Evolutionary conservation across 768 basidiomycete species (phyloP).

Genomic region (Xerocomellus amylosporus): DNA sequence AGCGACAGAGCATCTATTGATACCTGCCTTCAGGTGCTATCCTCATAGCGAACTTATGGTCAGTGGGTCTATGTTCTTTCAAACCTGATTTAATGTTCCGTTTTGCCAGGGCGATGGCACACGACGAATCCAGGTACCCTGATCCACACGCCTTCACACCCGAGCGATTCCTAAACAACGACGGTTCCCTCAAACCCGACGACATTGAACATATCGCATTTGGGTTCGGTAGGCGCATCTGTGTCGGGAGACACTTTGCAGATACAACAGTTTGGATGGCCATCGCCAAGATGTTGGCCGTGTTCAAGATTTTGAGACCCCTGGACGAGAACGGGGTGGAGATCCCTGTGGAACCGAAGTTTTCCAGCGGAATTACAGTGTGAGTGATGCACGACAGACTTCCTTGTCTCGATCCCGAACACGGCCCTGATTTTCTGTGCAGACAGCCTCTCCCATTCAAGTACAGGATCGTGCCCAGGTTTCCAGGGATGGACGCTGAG

Average conservation of each 20-base stretch:
- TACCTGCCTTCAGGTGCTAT: not conserved
- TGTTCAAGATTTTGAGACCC: not conserved
- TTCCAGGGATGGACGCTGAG: not conserved
- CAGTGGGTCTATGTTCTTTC: not conserved
- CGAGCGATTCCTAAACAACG: constrained; percentile 36
- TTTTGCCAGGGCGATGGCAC: constrained; percentile 11
- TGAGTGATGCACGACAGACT: not conserved
- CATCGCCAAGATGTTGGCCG: constrained; percentile 9
- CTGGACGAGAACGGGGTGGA: constrained; percentile 4
- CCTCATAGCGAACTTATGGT: constrained; percentile 9
- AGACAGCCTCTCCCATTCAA: constrained; percentile 4
- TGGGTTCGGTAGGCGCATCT: constrained; percentile 27
- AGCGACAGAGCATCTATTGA: not conserved
- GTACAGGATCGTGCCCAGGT: constrained; percentile 2
- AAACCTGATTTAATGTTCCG: not conserved
- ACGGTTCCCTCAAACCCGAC: constrained; percentile 14
- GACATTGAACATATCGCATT: constrained; percentile 5
- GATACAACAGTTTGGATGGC: constrained; percentile 13
- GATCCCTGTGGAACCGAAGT: constrained; percentile 12
- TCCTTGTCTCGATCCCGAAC: not conserved
- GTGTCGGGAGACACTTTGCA: constrained; percentile 19
- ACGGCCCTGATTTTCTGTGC: not conserved
- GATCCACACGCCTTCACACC: constrained; percentile 36
- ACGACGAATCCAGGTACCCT: constrained; percentile 30
- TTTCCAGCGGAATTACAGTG: constrained; percentile 4